phyloP scores from a whole-genome alignment of 495 filamentous ascomycete species.

The Parathielavia hyrcaniae region DNA sequence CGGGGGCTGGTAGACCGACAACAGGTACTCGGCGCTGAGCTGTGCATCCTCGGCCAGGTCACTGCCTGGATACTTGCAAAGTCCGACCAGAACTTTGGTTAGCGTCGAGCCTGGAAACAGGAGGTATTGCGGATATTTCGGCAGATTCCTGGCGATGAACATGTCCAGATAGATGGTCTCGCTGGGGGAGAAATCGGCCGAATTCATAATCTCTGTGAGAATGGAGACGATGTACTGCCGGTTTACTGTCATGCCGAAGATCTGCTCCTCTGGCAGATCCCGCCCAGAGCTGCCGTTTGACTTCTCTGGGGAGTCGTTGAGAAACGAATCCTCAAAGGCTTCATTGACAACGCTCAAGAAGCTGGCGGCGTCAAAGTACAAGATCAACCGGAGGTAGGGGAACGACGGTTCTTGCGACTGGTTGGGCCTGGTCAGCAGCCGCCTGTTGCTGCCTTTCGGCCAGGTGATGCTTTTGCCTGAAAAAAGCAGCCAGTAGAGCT shows the following conservation, averaged over 20 bases:
- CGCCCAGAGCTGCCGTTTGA: conserved; percentile 45
- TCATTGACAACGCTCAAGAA: conserved; percentile 95
- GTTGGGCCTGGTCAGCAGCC: conserved; percentile 47
- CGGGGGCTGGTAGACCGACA: conserved; percentile 87
- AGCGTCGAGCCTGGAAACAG: conserved; percentile 79
- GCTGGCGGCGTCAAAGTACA: conserved; percentile 83
- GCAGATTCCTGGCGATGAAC: conserved; percentile 92
- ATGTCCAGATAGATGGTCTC: conserved; percentile 95
- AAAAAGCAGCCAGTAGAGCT: conserved; percentile 88
- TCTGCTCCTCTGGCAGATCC: conserved; percentile 54
- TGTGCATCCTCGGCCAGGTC: conserved; percentile 92
- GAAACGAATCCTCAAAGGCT: conserved; percentile 90
- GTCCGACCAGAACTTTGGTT: conserved; percentile 68
- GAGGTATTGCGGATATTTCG: conserved; percentile 95
- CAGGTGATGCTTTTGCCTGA: conserved; percentile 66
- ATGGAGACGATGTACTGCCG: conserved; percentile 87
- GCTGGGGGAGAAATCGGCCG: conserved; percentile 60
- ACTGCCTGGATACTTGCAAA: conserved; percentile 74
- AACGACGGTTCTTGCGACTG: conserved; percentile 59
- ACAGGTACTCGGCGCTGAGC: conserved; percentile 87
- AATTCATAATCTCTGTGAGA: conserved; percentile 78
- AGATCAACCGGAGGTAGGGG: conserved; percentile 72
- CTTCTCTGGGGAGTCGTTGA: conserved; percentile 67
- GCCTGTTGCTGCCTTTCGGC: conserved; percentile 51
- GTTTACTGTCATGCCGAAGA: conserved; percentile 69